Evolutionary conservation across 163 green algal genomes (phyloP), one percentile per base, ranked within the genome.

Genomic region (Scenedesmus sp.): DNA sequence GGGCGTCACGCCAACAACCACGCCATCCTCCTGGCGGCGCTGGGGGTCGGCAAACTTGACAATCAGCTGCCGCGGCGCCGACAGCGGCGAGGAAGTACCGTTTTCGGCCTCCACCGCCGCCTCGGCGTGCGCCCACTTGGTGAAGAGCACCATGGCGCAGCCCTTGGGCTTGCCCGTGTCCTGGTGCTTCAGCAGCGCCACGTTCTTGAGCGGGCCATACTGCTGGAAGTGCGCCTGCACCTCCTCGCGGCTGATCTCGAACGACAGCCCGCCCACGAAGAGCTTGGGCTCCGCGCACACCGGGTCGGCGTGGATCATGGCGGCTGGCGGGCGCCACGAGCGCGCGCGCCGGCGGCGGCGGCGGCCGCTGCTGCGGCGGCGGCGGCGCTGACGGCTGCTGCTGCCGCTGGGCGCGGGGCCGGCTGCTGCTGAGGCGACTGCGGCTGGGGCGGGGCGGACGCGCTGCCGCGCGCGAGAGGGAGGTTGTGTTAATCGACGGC

Each of bases 1-100:
- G 13, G 93, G 93, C 28, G 92, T 89, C 60, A 97, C 91, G 36
- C 89, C 92, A 36, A 93, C 85, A 18, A 90, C 70, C 67, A 90
- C 80, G 33, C 83, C 86, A 72, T 85, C 86, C 42, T 85, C 85
- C 66, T 79, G 85, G 45, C 84, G 74, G 39, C 17, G 88, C 63
- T 81, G 90, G 14, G 91, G 93, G 80, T 96, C 93, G 24, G 92
- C 91, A 82, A 97, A 94, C 78, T 93, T 89, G 42, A 96, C 91
- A 28, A 95, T 89, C 60, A 96, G 87, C 87, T 86, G 70, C 79
- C 83, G 63, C 80, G 88, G 31, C 87, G 85, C 34, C 94, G 83
- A 63, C 50, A 81, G 24, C 18, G 33, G 42, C 51, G 83, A 87
- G 11, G 73, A 86, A 56, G 85, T 91, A 63, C 91, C 92, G 77